These are phyloP conservation scores for Letharia lupina DNA, from an alignment of 495 filamentous ascomycete species.

Conservation along the genomic window DNA sequence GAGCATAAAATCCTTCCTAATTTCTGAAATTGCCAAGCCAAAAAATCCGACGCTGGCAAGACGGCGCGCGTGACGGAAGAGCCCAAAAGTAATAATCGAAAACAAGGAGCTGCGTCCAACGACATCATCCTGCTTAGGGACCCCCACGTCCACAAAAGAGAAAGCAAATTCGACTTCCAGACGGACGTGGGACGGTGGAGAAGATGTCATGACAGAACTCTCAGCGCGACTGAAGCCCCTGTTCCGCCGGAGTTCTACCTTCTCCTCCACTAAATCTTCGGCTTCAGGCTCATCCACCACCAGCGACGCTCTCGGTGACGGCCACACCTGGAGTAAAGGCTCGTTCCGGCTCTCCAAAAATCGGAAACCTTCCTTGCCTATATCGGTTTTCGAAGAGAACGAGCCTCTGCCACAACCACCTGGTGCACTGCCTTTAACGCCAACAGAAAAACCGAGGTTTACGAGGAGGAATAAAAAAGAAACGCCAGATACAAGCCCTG, in stretches of 20 bases:
- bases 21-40: not conserved
- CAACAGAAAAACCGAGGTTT: conserved; percentile 7
- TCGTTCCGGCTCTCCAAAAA: conserved; percentile 20
- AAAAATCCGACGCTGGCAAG: not conserved
- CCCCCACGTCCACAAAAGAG: not conserved
- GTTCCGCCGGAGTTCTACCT: conserved; percentile 24
- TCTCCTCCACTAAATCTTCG: conserved; percentile 20
- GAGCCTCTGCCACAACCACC: conserved; percentile 9
- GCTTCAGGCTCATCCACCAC: conserved; percentile 10
- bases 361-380: conserved; percentile 14
- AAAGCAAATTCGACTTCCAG: not conserved
- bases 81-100: not conserved
- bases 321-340: conserved; percentile 17
- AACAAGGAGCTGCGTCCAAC: not conserved
- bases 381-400: conserved; percentile 19
- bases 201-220: conserved; percentile 21
- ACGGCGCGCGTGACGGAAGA: not conserved
- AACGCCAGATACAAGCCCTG: conserved; percentile 20
- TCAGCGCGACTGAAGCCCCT: conserved; percentile 23
- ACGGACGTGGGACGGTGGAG: not conserved
- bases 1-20: not conserved
- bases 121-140: not conserved
- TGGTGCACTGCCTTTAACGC: conserved; percentile 4
- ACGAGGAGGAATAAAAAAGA: conserved; percentile 3
- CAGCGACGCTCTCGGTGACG: conserved; percentile 10